Evolutionary conservation across 2,329 filamentous ascomycete species (phyloP), one percentile per base, ranked within the genome.

Genomic region (Fusarium sp.): DNA sequence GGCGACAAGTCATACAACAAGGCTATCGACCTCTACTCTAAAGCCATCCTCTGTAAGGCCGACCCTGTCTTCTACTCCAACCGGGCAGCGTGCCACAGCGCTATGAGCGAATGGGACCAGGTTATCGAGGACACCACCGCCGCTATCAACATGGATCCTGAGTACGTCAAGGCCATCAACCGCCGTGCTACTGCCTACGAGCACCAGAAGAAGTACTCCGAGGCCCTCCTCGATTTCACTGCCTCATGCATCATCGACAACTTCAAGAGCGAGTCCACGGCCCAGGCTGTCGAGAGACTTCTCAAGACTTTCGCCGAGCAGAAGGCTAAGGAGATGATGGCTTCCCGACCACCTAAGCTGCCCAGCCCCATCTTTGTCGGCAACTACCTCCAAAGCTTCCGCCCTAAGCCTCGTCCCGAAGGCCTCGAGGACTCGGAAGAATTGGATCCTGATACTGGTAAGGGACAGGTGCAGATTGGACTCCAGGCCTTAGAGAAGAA

Each of bases 1-100:
- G 94, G 94, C 68, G 91, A 91, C 75, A 98, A 98, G 85, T 93
- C 97, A 79, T 98, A 98, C 84, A 92, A 94, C 83, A 91, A 90
- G 78, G 96, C 96, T 75, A 99, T 99, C 80, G 93, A 95, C 8
- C 90, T 99, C 39, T 99, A 99, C 84, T 93, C 93, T 75, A 94
- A 97, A 85, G 96, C 96, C 55, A 97, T 99, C 77, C 86, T 98
- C 56, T 98, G 96, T 92, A 97, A 96, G 85, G 92, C 95, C 64
- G 96, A 99, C 79, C 94, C 96, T 36, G 95, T 99, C 81, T 99
- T 96, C 88, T 99, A 97, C 88, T 98, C 96, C 72, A 99, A 99
- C 88, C 93, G 96, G 77, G 96, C 96, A 64, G 96, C 96, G 60
- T 99, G 96, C 88, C 97, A 94, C 86, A 98, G 97, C 81, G 94